phyloP scores from a whole-genome alignment of 2,329 filamentous ascomycete species.

The Periconia sp. region DNA sequence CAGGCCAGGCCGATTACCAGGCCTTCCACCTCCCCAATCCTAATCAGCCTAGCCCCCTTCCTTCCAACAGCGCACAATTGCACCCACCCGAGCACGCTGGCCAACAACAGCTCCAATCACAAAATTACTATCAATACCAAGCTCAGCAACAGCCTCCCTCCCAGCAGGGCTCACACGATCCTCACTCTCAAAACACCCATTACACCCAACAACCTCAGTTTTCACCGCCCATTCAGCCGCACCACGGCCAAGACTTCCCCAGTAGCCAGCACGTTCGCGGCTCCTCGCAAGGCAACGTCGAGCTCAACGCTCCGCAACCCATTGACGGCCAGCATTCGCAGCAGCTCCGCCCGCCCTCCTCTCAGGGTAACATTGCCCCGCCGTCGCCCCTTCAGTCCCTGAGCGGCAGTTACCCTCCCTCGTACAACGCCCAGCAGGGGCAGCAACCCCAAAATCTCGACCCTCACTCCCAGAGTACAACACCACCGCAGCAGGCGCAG shows the following conservation, averaged over 20 bases:
- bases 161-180: slow-evolving; percentile 22
- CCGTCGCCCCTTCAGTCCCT: slow-evolving; percentile 41
- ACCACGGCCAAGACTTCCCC: slow-evolving; percentile 34
- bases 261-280: slow-evolving; percentile 28
- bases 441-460: slow-evolving; percentile 29
- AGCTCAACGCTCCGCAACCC: slow-evolving; percentile 34
- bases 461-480: slow-evolving; percentile 27
- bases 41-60: slow-evolving; percentile 30
- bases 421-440: slow-evolving; percentile 36
- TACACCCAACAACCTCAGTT: slow-evolving; percentile 32
- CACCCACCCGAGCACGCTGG: slow-evolving; percentile 27
- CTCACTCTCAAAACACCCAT: slow-evolving; percentile 24
- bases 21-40: slow-evolving; percentile 35
- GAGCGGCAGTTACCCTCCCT: slow-evolving; percentile 29
- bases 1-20: slow-evolving; percentile 30
- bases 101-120: slow-evolving; percentile 14
- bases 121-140: slow-evolving; percentile 36
- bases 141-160: slow-evolving; percentile 27
- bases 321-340: slow-evolving; percentile 32
- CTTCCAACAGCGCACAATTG: slow-evolving; percentile 27
- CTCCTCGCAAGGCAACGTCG: slow-evolving; percentile 33
- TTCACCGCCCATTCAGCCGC: slow-evolving; percentile 25
- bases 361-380: slow-evolving; percentile 37
- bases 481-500: slow-evolving; percentile 32
- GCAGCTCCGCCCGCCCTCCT: slow-evolving; percentile 36